Evolutionary conservation across 2,329 filamentous ascomycete genomes (phyloP).

Genomic region (Scedosporium aurantiacum): DNA sequence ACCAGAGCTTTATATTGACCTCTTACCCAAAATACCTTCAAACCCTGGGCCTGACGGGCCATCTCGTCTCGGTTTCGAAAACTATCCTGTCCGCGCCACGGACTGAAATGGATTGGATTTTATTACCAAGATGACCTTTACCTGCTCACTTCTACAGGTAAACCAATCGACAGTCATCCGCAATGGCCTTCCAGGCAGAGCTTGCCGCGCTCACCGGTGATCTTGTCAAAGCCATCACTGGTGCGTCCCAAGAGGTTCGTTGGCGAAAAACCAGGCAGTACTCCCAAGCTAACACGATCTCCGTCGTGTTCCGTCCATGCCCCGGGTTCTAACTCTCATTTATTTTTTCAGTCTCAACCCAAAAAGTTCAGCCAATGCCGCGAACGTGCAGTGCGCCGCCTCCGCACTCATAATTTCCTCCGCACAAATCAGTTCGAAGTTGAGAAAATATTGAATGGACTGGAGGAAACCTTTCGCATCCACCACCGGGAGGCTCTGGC

Average conservation of each 20-base stretch:
- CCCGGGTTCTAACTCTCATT: background rate
- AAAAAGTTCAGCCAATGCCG: slow-evolving; percentile 29
- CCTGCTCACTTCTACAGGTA: background rate
- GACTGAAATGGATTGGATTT: background rate
- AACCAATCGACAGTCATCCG: background rate
- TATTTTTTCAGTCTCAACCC: slow-evolving; percentile 5
- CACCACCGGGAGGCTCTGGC: slow-evolving; percentile 70
- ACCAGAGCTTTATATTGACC: too few species aligned
- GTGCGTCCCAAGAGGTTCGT: slow-evolving; percentile 40
- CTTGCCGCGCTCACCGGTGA: slow-evolving; percentile 57
- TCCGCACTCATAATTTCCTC: slow-evolving; percentile 45
- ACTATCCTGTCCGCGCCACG: too few species aligned
- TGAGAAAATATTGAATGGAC: slow-evolving; percentile 49
- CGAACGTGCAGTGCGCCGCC: slow-evolving; percentile 37
- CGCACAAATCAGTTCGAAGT: slow-evolving; percentile 71
- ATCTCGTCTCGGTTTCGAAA: too few species aligned
- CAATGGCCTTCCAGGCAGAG: slow-evolving; percentile 61
- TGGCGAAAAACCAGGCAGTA: background rate
- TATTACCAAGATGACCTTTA: background rate
- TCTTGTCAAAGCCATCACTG: slow-evolving; percentile 54
- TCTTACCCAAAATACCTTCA: too few species aligned
- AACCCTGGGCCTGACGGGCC: too few species aligned
- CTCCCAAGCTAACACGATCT: background rate
- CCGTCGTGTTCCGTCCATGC: background rate
- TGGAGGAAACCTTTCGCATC: slow-evolving; percentile 80